phyloP scores from a whole-genome alignment of 805 yeast species.

The Hanseniaspora meyeri region DNA sequence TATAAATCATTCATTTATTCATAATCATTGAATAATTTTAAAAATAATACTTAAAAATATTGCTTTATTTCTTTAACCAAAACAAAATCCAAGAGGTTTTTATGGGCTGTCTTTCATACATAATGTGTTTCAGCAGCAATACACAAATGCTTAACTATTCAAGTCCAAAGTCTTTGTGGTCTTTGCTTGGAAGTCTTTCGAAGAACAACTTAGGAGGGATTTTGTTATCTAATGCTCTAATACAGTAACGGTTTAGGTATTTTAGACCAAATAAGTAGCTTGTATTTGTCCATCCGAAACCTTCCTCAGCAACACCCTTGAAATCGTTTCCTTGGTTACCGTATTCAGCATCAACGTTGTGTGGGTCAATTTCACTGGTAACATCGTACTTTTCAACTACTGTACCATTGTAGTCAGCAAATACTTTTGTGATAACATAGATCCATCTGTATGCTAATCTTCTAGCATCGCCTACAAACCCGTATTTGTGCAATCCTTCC shows the following conservation, averaged over 20 bases:
- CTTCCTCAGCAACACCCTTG: slow-evolving; percentile 88
- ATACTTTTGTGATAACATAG: slow-evolving; percentile 75
- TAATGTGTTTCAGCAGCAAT: too few species aligned
- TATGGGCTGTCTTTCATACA: too few species aligned
- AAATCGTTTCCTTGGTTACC: slow-evolving; percentile 93
- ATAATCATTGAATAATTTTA: neutral
- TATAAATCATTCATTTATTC: neutral
- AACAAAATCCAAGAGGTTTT: too few species aligned
- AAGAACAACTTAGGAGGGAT: slow-evolving; percentile 61
- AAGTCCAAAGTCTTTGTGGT: slow-evolving; percentile 30
- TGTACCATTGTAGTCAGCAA: slow-evolving; percentile 85
- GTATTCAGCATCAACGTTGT: slow-evolving; percentile 86
- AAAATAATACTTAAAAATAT: neutral
- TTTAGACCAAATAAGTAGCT: slow-evolving; percentile 64
- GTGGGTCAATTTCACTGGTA: slow-evolving; percentile 69
- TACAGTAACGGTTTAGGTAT: slow-evolving; percentile 51
- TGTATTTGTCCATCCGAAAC: slow-evolving; percentile 97
- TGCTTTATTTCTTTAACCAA: too few species aligned
- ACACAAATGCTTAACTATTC: neutral
- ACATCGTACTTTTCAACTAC: slow-evolving; percentile 94
- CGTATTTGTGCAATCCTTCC: slow-evolving; percentile 71
- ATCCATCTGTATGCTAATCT: slow-evolving; percentile 80
- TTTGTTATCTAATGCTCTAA: slow-evolving; percentile 66
- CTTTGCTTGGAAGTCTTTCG: slow-evolving; percentile 33
- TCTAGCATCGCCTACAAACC: slow-evolving; percentile 48